Evolutionary conservation across 352 stramenopile genomes (phyloP), one percentile per base, ranked within the genome.

Genomic region (Phytophthora tentaculata): DNA sequence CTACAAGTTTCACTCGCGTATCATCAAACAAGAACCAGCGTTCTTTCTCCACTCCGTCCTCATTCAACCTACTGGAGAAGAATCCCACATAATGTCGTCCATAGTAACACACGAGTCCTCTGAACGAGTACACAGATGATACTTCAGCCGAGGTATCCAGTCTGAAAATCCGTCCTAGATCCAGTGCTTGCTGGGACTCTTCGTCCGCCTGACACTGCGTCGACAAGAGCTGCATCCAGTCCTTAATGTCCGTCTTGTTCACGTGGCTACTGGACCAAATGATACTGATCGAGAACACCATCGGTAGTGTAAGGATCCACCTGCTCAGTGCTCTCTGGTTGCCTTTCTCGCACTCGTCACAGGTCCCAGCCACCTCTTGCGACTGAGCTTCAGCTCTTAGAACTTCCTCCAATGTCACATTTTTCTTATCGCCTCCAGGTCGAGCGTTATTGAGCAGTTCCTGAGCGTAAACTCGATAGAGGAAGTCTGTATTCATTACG

Each of bases 31-130:
- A 73, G 51, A 88, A 94, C 88, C 85, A 95, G 2, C 72, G 69
- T 56, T 94, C 83, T 2, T 74, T 37, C 13, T 80, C 76, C 5
- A 81, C 69, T 28, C 79, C 83, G 37, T 90, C 71, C 1, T 78
- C 68, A 48, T 84, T 76, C 10, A 85, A 50, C 47, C 81, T 86
- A 73, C 85, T 94, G 28, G 84, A 78, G 60, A 95, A 95, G 64
- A 95, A 95, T 16, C 88, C 86, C 7, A 95, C 88, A 62, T 95
- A 95, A 64, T 95, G 88, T 5, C 82, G 75, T 29, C 88, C 88
- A 49, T 95, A 95, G 73, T 95, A 95, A 49, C 87, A 95, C 50
- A 95, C 87, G 58, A 95, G 86, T 56, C 87, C 87, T 19, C 87
- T 74, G 66, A 95, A 95, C 37, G 72, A 60, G 59, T 93, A 95